A percentile compares a stretch with the other conserved stretches of the same genome.
phyloP scores from a whole-genome alignment of 225 moss, liverwort and hornwort genomes.

The Straminergon stramineum region DNA sequence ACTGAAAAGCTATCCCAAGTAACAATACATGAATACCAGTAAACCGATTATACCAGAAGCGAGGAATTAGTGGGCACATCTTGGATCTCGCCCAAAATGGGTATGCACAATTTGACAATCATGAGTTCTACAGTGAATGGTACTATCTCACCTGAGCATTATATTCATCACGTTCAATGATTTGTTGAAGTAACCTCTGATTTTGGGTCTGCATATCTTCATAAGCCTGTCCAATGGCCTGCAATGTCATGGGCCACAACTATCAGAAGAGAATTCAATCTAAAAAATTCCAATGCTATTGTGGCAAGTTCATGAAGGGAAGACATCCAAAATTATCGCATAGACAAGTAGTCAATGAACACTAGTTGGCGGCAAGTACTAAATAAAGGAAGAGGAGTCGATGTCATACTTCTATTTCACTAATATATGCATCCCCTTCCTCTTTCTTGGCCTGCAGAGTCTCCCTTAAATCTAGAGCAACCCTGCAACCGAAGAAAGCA shows the following conservation, averaged over 20 bases:
- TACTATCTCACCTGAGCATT: slow-evolving; percentile 67
- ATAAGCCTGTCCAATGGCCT: slow-evolving; percentile 98
- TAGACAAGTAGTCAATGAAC: neutral
- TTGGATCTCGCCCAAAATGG: neutral
- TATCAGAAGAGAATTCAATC: neutral
- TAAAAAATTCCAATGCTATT: neutral
- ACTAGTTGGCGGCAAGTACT: neutral
- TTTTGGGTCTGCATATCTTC: slow-evolving; percentile 99
- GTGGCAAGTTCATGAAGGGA: neutral
- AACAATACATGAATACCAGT: neutral
- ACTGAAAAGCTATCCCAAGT: neutral
- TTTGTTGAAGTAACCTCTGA: slow-evolving; percentile 81
- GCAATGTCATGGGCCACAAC: neutral
- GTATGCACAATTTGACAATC: neutral
- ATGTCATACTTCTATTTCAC: slow-evolving; percentile 77
- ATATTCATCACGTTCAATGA: slow-evolving; percentile 91
- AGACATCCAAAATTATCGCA: neutral
- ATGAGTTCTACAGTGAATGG: neutral
- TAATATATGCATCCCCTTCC: slow-evolving; percentile 86
- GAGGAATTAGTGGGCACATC: neutral
- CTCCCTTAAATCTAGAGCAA: slow-evolving; percentile 29
- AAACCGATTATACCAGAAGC: neutral
- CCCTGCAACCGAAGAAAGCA: slow-evolving; percentile 36
- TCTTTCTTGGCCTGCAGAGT: slow-evolving; percentile 60
- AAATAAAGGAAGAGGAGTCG: neutral